Percentiles rank a stretch among this genome's conserved stretches.
Evolutionary conservation across 225 moss, liverwort and hornwort genomes (phyloP).

Genomic region (Takakia lepidozioides): DNA sequence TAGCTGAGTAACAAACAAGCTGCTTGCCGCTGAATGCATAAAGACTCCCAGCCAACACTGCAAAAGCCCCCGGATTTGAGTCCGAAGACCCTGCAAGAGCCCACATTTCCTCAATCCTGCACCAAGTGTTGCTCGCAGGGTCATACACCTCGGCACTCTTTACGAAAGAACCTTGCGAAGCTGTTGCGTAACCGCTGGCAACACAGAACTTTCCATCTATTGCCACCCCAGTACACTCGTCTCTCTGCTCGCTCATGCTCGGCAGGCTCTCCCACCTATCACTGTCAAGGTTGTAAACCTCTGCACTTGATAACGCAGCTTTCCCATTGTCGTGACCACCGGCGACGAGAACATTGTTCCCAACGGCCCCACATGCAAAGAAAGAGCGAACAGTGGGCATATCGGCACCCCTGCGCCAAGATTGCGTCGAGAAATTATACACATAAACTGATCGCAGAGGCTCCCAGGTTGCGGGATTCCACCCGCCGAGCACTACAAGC

Average conservation of each 20-base stretch:
- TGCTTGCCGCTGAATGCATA: constrained; percentile 35
- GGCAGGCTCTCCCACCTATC: constrained; percentile 54
- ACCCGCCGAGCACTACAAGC: constrained; percentile 65
- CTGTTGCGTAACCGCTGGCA: constrained; percentile 57
- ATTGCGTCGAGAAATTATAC: constrained; percentile 45
- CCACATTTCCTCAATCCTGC: constrained; percentile 41
- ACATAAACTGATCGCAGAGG: constrained; percentile 50
- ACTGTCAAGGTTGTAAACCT: constrained; percentile 35
- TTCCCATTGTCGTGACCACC: constrained; percentile 81
- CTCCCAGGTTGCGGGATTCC: constrained; percentile 70
- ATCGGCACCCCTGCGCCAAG: constrained; percentile 50
- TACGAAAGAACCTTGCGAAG: constrained; percentile 49
- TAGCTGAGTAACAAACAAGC: constrained; percentile 25
- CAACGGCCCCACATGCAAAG: too few relatives aligned
- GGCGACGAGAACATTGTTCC: constrained; percentile 36
- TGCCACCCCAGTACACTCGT: constrained; percentile 48
- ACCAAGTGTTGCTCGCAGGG: constrained; percentile 33
- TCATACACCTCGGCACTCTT: constrained; percentile 49
- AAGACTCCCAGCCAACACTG: constrained; percentile 34
- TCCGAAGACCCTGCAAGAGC: constrained; percentile 3
- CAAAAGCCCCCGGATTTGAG: constrained; percentile 36
- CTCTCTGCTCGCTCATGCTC: constrained; percentile 55
- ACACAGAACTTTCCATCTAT: constrained; percentile 45
- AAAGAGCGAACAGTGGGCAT: constrained; percentile 52
- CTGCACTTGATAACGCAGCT: constrained; percentile 50